These are phyloP conservation scores for Cruciata laevipes DNA, from an alignment of 257 asterid species.

Conservation along the genomic window DNA sequence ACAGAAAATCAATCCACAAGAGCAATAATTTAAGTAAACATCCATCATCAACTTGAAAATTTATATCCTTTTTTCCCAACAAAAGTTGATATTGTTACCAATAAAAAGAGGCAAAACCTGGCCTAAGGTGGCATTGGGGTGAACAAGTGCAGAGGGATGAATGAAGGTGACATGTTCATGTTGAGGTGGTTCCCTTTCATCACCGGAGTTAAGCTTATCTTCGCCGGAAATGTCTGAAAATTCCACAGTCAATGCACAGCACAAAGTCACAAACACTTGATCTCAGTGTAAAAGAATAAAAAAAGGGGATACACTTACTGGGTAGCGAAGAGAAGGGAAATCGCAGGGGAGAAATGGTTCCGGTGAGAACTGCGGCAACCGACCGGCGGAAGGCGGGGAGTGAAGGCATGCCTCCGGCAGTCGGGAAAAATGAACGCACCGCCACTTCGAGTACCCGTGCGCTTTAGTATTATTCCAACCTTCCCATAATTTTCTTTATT, in stretches of 20 bases:
- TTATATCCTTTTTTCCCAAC: not conserved
- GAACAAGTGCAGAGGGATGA: conserved; percentile 70
- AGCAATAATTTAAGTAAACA: not conserved
- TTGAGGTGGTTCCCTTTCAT: conserved; percentile 12
- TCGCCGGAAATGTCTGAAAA: conserved; percentile 43
- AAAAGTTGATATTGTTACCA: not conserved
- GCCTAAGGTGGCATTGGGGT: conserved; percentile 55
- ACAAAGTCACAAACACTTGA: not conserved
- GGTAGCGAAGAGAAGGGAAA: conserved; percentile 41
- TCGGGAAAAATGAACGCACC: conserved; percentile 1
- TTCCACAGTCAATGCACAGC: not conserved
- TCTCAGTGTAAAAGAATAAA: not conserved
- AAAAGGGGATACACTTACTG: conserved; percentile 22
- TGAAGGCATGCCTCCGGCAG: conserved; percentile 25
- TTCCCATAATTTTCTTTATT: too few relatives aligned
- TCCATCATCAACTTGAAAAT: not conserved
- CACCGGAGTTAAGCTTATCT: conserved; percentile 23
- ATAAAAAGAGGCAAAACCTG: conserved; percentile 38
- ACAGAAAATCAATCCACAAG: not conserved
- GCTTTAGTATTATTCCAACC: not conserved
- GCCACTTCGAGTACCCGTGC: not conserved
- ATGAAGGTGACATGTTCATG: conserved; percentile 22
- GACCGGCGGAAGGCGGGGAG: conserved; percentile 28
- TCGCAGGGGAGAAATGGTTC: conserved; percentile 24
- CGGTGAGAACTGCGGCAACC: conserved; percentile 32